phyloP scores from a whole-genome alignment of 768 basidiomycete species.

The Gelatoporia subvermispora region DNA sequence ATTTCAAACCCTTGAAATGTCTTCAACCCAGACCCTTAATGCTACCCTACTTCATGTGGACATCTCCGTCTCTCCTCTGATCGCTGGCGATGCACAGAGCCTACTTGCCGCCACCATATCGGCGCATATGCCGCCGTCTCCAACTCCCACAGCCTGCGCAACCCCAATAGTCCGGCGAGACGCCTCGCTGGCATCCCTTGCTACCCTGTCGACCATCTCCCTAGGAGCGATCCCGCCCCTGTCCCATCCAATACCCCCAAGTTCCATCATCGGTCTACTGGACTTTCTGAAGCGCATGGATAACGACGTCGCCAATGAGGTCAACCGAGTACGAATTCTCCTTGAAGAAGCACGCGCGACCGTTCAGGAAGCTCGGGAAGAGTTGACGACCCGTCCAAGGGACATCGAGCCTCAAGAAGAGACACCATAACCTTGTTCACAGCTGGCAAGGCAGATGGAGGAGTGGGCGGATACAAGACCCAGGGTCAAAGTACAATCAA shows the following conservation, averaged over 20 bases:
- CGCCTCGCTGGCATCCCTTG: slow-evolving; percentile 2
- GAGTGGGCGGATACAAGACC: too few species aligned
- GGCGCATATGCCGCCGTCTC: background rate
- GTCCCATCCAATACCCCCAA: slow-evolving; percentile 18
- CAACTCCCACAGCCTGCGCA: background rate
- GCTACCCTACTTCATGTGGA: slow-evolving; percentile 20
- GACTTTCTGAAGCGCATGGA: slow-evolving; percentile 32
- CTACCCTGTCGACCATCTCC: background rate
- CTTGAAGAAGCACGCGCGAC: slow-evolving; percentile 20
- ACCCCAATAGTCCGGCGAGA: background rate
- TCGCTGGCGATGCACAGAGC: slow-evolving; percentile 15
- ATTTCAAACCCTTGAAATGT: background rate
- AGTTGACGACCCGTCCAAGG: slow-evolving; percentile 6
- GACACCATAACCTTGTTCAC: too few species aligned
- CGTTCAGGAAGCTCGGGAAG: slow-evolving; percentile 13
- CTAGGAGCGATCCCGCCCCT: slow-evolving; percentile 6
- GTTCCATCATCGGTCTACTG: slow-evolving; percentile 26
- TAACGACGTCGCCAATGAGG: slow-evolving; percentile 26
- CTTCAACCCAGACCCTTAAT: slow-evolving; percentile 8
- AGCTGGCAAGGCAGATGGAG: too few species aligned
- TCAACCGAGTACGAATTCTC: slow-evolving; percentile 20
- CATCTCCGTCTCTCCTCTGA: slow-evolving; percentile 27
- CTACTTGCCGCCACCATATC: slow-evolving; percentile 15
- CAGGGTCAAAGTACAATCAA: too few species aligned
- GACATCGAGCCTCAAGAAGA: background rate